phyloP scores from a whole-genome alignment of 257 asterid species.

The Eucommia ulmoides region DNA sequence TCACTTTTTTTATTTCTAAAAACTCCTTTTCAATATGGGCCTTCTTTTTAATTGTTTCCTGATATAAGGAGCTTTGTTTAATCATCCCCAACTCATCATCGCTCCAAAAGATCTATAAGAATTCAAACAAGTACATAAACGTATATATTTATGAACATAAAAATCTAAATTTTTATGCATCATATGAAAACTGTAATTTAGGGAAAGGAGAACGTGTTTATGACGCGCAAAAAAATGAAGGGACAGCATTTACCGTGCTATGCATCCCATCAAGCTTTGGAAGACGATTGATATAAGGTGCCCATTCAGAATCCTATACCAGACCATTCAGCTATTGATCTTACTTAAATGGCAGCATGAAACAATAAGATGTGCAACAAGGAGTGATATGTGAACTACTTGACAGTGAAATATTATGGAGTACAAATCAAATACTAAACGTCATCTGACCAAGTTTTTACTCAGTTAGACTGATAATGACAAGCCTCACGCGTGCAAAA shows the following conservation, averaged over 20 bases:
- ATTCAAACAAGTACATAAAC: constrained; percentile 9
- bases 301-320: constrained; percentile 49
- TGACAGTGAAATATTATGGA: too few species aligned
- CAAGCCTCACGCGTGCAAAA: too few species aligned
- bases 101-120: constrained; percentile 53
- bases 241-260: constrained; percentile 32
- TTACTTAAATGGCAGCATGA: too few species aligned
- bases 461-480: too few species aligned
- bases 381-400: too few species aligned
- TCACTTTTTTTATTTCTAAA: constrained; percentile 29
- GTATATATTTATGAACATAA: too few species aligned
- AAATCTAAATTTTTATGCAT: too few species aligned
- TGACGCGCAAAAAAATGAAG: constrained; percentile 5
- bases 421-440: too few species aligned
- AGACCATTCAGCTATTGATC: too few species aligned
- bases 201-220: too few species aligned
- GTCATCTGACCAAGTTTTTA: constrained; percentile 46
- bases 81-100: constrained; percentile 59
- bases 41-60: constrained; percentile 53
- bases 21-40: constrained; percentile 39
- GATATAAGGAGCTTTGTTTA: constrained; percentile 32
- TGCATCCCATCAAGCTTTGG: constrained; percentile 50
- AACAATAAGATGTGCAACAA: too few species aligned
- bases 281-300: constrained; percentile 49
- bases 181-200: too few species aligned